Percentiles rank a stretch among this genome's conserved stretches.
These are phyloP conservation scores for Saccharum hybrid DNA, from an alignment of 202 grass and related monocot species.

Conservation along the genomic window DNA sequence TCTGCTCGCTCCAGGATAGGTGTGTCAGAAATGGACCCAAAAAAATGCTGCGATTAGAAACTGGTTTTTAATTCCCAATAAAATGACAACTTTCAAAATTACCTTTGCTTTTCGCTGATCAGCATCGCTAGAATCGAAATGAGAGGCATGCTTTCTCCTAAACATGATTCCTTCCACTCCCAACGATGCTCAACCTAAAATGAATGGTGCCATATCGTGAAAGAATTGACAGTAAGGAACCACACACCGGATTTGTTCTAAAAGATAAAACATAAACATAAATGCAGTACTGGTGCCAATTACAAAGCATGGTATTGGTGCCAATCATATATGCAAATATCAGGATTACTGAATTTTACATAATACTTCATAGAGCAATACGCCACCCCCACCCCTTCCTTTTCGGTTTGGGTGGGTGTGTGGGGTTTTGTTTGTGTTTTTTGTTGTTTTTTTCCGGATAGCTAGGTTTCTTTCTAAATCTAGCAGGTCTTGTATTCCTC, in stretches of 20 bases:
- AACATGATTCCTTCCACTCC: slow-evolving; percentile 69
- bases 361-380: too few species aligned
- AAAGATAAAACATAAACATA: background rate
- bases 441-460: too few species aligned
- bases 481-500: too few species aligned
- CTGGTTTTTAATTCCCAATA: background rate
- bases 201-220: background rate
- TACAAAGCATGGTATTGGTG: background rate
- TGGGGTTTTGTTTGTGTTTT: too few species aligned
- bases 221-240: background rate
- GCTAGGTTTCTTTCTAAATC: too few species aligned
- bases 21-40: slow-evolving; percentile 10
- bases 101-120: slow-evolving; percentile 66
- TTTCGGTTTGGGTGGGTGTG: too few species aligned
- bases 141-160: slow-evolving; percentile 55
- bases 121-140: slow-evolving; percentile 50
- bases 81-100: slow-evolving; percentile 4
- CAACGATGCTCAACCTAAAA: slow-evolving; percentile 6
- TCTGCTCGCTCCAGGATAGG: slow-evolving; percentile 46
- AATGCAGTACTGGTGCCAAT: background rate
- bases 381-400: too few species aligned
- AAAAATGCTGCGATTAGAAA: background rate
- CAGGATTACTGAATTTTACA: too few species aligned
- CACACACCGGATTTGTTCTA: background rate
- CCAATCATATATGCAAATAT: too few species aligned